Evolutionary conservation across 768 basidiomycete species (phyloP), one percentile per base, ranked within the genome.

Genomic region (Pulveroboletus ravenelii): DNA sequence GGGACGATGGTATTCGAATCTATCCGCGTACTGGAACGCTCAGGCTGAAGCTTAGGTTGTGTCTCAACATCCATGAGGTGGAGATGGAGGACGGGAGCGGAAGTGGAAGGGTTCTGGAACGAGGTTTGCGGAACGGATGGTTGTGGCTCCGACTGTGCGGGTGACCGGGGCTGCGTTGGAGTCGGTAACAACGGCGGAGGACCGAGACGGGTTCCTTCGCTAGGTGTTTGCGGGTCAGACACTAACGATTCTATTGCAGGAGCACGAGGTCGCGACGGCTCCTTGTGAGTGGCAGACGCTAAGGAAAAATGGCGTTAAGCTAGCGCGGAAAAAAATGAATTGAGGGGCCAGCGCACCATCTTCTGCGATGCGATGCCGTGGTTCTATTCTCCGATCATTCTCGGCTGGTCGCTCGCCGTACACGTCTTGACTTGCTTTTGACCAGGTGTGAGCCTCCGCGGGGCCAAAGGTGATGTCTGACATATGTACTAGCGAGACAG

Each of bases 401-500:
- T 27, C 37, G 35, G 34, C 6, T 35, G 35, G 41, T 31, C 14
- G 41, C 7, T 47, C 43, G 17, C 12, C 20, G 41, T 43, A 32
- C 20, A 27, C 17, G 30, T 32, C 34, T 18, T 53, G 27, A 37
- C 14, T 5, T 32, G 30, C 15, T 35, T 13, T 29, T 8, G n/a
- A 35, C 48, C 46, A 50, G 9, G 36, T 10, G 31, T n/a, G 31
- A 9, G n/a, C 17, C 29, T 53, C 41, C 9, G 18, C 5, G 23
- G 38, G 42, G 36, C 12, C 35, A 37, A 31, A 42, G 13, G 31
- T 13, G 29, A 51, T 37, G 48, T 12, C 17, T 40, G 38, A 13
- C 15, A 43, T 29, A 27, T 29, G 47, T 38, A 43, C 27, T 13
- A 54, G 60, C 12, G 58, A 55, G 51, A 60, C 38, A 27, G 45